Base-by-base conservation (phyloP, 306 rosid genomes). In the Inga oerstediana region DNA sequence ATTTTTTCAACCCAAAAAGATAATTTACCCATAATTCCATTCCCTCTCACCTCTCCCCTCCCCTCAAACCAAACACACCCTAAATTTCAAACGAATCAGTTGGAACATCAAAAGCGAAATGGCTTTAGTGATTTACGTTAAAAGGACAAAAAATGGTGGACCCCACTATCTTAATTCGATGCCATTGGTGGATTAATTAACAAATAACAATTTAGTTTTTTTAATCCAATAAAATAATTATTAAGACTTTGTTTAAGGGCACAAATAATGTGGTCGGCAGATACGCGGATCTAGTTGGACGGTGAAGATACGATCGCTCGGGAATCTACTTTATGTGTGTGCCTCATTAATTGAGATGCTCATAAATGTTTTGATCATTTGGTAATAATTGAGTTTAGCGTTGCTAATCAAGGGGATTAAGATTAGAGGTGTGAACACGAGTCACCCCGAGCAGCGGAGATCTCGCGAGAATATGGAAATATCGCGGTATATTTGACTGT, bases 281-380 rank as follows among this genome's bases (percentile, higher is more conserved):
- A 88, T 85, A 79, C 75, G 88, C 80, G 69, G 68, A 90, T 90
- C 88, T 85, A 45, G 10, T 10, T 69, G 87, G 88, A 88, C 92
- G 85, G 90, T 13, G 59, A 51, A 52, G 88, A 87, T 86, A 71
- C 27, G 45, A 83, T 85, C 37, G 20, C 17, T 5, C 44, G 79
- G 68, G 56, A 59, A 71, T 86, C 89, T 27, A 27, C 69, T 46
- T 56, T 16, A 75, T 81, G 52, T 72, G 16, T 49, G 54, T 4
- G 19, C 15, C 54, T 73, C 43, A 59, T 39, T 15, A 4, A 52
- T 34, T 34, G 11, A 51, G 58, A 5, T 51, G n/a, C 59, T 52
- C 5, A 17, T 52, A 52, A 52, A 52, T 0, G 20, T 52, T 19
- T 5, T 74, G 13, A 52, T 32, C 27, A 32, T 0, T 74, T 74